phyloP scores from a whole-genome alignment of 306 rosid genomes.

The Prunus fruticosa region DNA sequence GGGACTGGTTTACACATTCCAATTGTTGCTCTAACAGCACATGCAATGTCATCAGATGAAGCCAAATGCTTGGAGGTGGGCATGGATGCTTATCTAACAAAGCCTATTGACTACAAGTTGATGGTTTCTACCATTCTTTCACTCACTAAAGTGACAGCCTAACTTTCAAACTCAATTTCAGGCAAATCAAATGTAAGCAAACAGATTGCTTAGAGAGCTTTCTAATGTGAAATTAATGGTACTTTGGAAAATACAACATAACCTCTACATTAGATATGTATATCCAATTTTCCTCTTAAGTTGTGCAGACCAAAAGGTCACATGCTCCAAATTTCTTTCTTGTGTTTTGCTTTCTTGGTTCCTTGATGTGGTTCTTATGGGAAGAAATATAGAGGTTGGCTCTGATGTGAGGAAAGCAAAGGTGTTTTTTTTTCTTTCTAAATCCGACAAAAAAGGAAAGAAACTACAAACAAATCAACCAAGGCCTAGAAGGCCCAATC shows the following conservation, averaged over 20 bases:
- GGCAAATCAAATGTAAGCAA: background rate
- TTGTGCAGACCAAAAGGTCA: background rate
- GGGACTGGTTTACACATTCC: constrained; percentile 75
- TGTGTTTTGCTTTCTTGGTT: background rate
- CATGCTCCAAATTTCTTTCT: background rate
- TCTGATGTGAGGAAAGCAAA: no score
- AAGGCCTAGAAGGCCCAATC: no score
- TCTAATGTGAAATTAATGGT: background rate
- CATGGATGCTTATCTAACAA: constrained; percentile 98
- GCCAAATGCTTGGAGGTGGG: constrained; percentile 98
- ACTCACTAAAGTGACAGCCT: constrained; percentile 53
- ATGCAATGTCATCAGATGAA: constrained; percentile 99
- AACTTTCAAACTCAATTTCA: background rate
- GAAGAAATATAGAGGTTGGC: background rate
- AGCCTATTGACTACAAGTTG: constrained; percentile 91
- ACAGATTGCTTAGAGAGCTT: background rate
- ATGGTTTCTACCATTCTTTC: constrained; percentile 98
- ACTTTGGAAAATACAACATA: background rate
- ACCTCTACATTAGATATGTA: background rate
- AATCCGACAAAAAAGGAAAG: no score
- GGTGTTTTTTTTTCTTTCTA: no score
- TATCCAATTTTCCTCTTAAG: background rate
- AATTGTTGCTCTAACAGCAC: constrained; percentile 94
- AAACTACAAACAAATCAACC: no score
- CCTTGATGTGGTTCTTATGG: background rate